A percentile compares a stretch with the other conserved stretches of the same genome.
Conservation (phyloP, 805 yeast species). For the Barnettozyma sucrosica region DNA sequence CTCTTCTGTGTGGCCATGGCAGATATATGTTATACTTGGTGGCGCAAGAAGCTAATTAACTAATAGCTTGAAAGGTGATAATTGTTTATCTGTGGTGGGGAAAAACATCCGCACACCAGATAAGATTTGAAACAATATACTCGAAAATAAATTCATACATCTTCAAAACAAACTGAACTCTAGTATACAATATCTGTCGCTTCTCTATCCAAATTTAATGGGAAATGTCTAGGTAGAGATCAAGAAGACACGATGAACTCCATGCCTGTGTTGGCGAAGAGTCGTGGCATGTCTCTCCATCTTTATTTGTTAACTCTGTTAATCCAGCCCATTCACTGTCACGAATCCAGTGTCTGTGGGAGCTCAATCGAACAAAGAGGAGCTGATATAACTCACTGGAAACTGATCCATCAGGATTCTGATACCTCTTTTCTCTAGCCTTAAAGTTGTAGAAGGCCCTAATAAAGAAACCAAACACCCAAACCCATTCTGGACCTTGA, state of each 20-base stretch:
- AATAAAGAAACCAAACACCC: constrained; percentile 84
- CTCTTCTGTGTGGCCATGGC: constrained; percentile 11
- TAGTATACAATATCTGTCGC: neutral
- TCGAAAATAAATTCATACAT: too few relatives aligned
- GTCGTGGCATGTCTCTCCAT: constrained; percentile 75
- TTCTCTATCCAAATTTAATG: constrained; percentile 1
- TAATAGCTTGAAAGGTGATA: neutral
- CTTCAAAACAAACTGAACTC: too few relatives aligned
- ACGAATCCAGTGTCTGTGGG: constrained; percentile 63
- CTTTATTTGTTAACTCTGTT: constrained; percentile 85
- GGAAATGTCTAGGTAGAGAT: constrained; percentile 58
- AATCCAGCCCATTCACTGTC: constrained; percentile 91
- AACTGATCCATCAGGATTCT: constrained; percentile 31
- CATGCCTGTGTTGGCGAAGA: constrained; percentile 97
- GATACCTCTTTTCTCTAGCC: constrained; percentile 33
- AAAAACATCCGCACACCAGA: neutral
- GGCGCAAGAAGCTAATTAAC: neutral
- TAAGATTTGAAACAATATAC: too few relatives aligned
- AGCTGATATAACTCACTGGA: constrained; percentile 50
- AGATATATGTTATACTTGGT: neutral
- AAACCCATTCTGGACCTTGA: constrained; percentile 99
- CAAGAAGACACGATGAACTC: constrained; percentile 85
- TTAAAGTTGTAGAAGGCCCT: constrained; percentile 66
- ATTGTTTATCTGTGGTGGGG: neutral
- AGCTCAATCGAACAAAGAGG: constrained; percentile 53